Evolutionary conservation across 352 stramenopile species (phyloP).

Genomic region (Phytophthora palmivora): DNA sequence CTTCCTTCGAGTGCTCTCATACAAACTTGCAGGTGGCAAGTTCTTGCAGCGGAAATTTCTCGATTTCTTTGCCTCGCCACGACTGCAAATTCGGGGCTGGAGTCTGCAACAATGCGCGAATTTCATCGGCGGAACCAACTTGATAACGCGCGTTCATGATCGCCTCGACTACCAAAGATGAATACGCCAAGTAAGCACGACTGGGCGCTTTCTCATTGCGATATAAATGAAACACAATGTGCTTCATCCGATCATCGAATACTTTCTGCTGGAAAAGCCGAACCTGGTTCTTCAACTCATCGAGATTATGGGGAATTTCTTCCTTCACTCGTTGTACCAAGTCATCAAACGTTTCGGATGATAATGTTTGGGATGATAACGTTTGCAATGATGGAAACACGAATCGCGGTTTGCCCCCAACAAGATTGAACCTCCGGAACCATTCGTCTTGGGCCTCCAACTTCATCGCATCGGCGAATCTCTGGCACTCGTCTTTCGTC

Average conservation of each 20-base stretch:
- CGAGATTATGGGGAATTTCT: slow-evolving; percentile 4
- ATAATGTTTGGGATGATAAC: too few species aligned
- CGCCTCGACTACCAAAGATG: slow-evolving; percentile 13
- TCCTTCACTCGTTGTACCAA: slow-evolving; percentile 3
- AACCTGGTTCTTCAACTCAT: slow-evolving; percentile 11
- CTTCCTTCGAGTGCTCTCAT: slow-evolving; percentile 12
- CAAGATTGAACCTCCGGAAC: slow-evolving; percentile 28
- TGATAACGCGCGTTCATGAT: slow-evolving; percentile 12
- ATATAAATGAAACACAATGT: slow-evolving; percentile 15
- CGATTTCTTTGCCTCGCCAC: slow-evolving; percentile 17
- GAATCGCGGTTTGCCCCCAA: slow-evolving; percentile 36
- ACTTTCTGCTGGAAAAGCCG: slow-evolving; percentile 5
- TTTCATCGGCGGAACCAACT: slow-evolving; percentile 2
- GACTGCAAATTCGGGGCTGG: slow-evolving; percentile 12
- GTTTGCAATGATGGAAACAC: too few species aligned
- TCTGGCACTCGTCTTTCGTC: slow-evolving; percentile 29
- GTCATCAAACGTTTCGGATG: slow-evolving; percentile 10
- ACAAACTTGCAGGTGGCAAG: slow-evolving; percentile 22
- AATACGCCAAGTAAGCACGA: slow-evolving; percentile 13
- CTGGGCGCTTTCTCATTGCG: slow-evolving; percentile 6
- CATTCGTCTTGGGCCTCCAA: slow-evolving; percentile 27
- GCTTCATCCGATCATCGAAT: slow-evolving; percentile 13
- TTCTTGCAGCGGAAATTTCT: slow-evolving; percentile 19
- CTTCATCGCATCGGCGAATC: slow-evolving; percentile 20
- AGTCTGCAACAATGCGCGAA: slow-evolving; percentile 19